Evolutionary conservation across 768 basidiomycete species (phyloP), one percentile per base, ranked within the genome.

Genomic region (Trametes maxima): DNA sequence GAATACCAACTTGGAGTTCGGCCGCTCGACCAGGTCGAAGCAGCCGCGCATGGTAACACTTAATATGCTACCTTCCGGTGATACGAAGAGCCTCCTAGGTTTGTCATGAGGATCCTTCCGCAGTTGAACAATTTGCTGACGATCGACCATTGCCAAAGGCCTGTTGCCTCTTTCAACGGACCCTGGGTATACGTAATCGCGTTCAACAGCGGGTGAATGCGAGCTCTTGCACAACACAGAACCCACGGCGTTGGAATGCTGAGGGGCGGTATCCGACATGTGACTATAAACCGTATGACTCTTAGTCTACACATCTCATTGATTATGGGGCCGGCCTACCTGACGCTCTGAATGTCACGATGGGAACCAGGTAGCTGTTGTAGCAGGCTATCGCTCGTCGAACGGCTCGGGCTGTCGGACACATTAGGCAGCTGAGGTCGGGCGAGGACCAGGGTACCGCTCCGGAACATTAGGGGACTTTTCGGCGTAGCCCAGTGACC

Each of bases 21-120:
- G 43, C 13, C 16, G 48, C n/a, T 56, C 44, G 3, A 64, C 28
- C 5, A 54, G 49, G 24, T 77, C 74, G 40, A 81, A 64, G 17
- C 67, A 65, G 2, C 81, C 77, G 35, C 76, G 77, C 68, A 77
- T 78, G 11, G 80, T 79, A 45, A 80, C 68, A 39, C 69, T 60
- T 8, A 77, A 44, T 44, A 66, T 21, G 67, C 46, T 59, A 64
- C 69, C 14, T 43, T 53, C 40, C 22, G 49, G 17, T 57, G 50
- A 25, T 44, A 54, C 60, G 47, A 82, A 60, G 13, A 81, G 44
- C 35, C 78, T 75, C 25, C 80, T 79, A 40, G 77, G 70, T 61
- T 71, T 78, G 63, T 82, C 80, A 47, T 72, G 63, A 39, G 70
- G 58, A 6, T 74, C 70, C 45, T 25, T 60, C n/a, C 51, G 53